A percentile compares a stretch with the other conserved stretches of the same genome.
Conservation (phyloP, 805 yeast genomes). For the Schwanniomyces pseudopolymorphus region DNA sequence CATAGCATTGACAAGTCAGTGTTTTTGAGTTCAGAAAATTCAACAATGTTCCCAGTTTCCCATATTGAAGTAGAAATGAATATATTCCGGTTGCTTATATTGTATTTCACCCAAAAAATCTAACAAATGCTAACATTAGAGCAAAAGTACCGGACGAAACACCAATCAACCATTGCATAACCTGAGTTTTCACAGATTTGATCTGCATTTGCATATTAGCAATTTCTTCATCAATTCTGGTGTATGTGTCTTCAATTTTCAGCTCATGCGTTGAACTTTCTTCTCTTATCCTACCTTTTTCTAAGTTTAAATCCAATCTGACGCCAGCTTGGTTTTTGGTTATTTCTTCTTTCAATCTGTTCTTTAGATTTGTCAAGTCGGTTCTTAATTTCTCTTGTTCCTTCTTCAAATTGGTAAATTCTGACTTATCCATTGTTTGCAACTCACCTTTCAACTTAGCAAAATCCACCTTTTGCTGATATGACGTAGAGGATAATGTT, state of each 20-base stretch:
- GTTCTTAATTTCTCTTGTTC: slow-evolving; percentile 84
- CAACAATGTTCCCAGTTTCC: not conserved
- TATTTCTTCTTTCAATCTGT: slow-evolving; percentile 84
- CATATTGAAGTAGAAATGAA: not conserved
- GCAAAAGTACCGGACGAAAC: slow-evolving; percentile 98
- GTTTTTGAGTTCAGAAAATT: not conserved
- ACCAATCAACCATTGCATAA: slow-evolving; percentile 97
- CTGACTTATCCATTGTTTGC: slow-evolving; percentile 83
- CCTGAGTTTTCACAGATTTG: slow-evolving; percentile 93
- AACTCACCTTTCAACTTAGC: slow-evolving; percentile 91
- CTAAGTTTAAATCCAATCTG: slow-evolving; percentile 84
- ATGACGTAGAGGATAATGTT: slow-evolving; percentile 76
- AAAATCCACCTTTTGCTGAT: slow-evolving; percentile 95
- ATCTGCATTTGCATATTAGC: slow-evolving; percentile 94
- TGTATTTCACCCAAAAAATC: slow-evolving; percentile 57
- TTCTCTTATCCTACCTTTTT: slow-evolving; percentile 93
- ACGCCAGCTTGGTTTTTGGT: slow-evolving; percentile 89
- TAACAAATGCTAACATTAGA: slow-evolving; percentile 83
- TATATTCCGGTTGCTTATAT: not conserved
- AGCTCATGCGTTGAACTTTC: slow-evolving; percentile 91
- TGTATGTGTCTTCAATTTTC: slow-evolving; percentile 91
- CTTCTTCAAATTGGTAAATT: slow-evolving; percentile 74
- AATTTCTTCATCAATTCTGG: slow-evolving; percentile 92
- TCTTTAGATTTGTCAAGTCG: slow-evolving; percentile 83
- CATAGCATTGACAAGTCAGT: not conserved